A percentile compares a stretch with the other conserved stretches of the same genome.
Conservation (phyloP, 352 stramenopile genomes). For the Pythium rhizo-oryzae region DNA sequence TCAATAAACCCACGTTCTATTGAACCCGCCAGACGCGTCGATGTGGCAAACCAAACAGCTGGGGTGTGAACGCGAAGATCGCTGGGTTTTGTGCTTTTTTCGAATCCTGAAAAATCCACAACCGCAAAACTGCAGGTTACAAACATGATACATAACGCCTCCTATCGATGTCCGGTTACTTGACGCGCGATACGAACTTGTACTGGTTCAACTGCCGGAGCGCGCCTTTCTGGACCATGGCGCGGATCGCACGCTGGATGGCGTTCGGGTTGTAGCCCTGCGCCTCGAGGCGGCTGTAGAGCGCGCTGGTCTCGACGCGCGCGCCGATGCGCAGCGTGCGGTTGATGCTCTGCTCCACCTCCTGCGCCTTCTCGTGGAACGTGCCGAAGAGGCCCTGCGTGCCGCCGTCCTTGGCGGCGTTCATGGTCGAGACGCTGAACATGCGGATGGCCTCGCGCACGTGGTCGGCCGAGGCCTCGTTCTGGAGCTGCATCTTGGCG, state of each 20-base stretch:
- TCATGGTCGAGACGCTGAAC: conserved; percentile 99
- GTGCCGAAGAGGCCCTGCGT: conserved; percentile 79
- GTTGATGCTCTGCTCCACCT: conserved; percentile 85
- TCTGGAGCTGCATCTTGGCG: conserved; percentile 97
- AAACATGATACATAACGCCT: too few species aligned
- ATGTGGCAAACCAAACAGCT: conserved; percentile 4
- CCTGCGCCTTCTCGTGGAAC: conserved; percentile 83
- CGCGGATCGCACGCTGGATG: conserved; percentile 84
- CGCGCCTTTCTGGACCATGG: conserved; percentile 85
- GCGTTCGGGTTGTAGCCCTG: conserved; percentile 86
- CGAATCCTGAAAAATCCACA: conserved; percentile 3
- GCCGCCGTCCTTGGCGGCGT: conserved; percentile 93
- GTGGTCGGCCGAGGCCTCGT: conserved; percentile 84
- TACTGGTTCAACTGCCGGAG: conserved; percentile 86
- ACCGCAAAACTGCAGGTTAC: neutral
- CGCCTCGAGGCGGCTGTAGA: conserved; percentile 81
- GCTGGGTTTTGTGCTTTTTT: neutral
- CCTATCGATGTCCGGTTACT: too few species aligned
- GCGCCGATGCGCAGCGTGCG: conserved; percentile 80
- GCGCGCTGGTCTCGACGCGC: conserved; percentile 75
- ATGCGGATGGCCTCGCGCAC: conserved; percentile 97
- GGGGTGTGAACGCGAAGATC: neutral
- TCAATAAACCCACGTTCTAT: neutral
- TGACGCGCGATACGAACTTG: conserved; percentile 83
- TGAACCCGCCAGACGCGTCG: neutral